Base-by-base conservation (phyloP, 352 stramenopile genomes). In the Detonula confervacea region DNA sequence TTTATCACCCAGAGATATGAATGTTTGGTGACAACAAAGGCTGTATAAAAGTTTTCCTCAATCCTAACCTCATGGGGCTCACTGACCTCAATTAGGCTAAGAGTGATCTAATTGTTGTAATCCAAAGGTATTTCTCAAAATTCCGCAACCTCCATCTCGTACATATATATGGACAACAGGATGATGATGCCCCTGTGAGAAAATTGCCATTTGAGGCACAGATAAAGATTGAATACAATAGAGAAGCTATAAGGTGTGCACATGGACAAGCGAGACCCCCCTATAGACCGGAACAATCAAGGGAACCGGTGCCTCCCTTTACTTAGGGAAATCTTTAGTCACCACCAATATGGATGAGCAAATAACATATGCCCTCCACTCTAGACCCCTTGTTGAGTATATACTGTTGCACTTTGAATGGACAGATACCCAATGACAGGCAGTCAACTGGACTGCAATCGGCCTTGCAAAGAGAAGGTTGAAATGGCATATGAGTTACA, bases 291-390 rank as follows among this genome's bases (percentile, higher is more conserved):
- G 20, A 29, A 49, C 65, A 44, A 56, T 37, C 14, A 22, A 55
- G 20, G 65, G 65, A 5, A 33, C 20, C 20, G 11, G 51, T 3
- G 51, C 47, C 4, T 37, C 30, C 1, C 27, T 73, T 18, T 65
- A 73, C 27, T 9, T 73, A 16, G 51, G 42, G 9, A 73, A 47
- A n/a, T n/a, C 29, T 9, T 37, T 73, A 25, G 65, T 73, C 11
- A 65, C 51, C 8, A 73, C 65, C 12, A 30, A 73, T 22, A 54
- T 65, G 30, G 29, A 64, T 2, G 37, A 51, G 9, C 49, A 63
- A 18, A 73, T 73, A 11, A 2, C 20, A 29, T 42, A 64, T 29
- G 49, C 65, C 44, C 27, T 33, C 8, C 51, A 37, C 24, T 2
- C n/a, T 25, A n/a, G 0, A 1, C 2, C 60, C 29, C 4, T 25